A percentile compares a stretch with the other conserved stretches of the same genome.
These are phyloP conservation scores for Russula abietina DNA, from an alignment of 768 basidiomycete genomes.

Conservation along the genomic window DNA sequence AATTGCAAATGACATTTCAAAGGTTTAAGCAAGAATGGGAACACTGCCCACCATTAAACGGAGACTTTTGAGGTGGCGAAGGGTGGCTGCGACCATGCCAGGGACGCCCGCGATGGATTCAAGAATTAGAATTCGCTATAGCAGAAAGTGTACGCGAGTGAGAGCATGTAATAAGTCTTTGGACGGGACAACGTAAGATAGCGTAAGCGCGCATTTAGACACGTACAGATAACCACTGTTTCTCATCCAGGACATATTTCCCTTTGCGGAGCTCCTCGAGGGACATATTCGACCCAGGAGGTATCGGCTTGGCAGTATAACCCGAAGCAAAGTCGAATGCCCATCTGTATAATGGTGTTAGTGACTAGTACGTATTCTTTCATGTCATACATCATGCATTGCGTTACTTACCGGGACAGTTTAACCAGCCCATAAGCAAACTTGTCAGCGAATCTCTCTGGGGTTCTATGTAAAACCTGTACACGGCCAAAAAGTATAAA, in stretches of 20 bases:
- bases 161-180: conserved; percentile 30
- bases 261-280: conserved; percentile 66
- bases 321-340: conserved; percentile 81
- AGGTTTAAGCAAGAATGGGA: background rate
- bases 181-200: background rate
- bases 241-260: conserved; percentile 67
- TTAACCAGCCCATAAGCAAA: conserved; percentile 60
- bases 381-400: background rate
- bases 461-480: conserved; percentile 64
- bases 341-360: conserved; percentile 34
- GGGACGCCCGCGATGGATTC: conserved; percentile 94
- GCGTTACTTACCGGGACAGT: conserved; percentile 39
- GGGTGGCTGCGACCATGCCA: conserved; percentile 87
- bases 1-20: background rate
- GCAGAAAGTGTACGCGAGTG: background rate
- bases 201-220: background rate
- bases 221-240: conserved; percentile 70
- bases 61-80: conserved; percentile 83
- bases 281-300: conserved; percentile 56
- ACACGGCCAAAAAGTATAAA: too few relatives aligned
- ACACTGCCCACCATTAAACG: conserved; percentile 63
- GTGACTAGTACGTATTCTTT: background rate
- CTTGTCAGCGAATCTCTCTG: conserved; percentile 66
- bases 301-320: conserved; percentile 71
- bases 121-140: conserved; percentile 62